phyloP scores from a whole-genome alignment of 2,329 filamentous ascomycete genomes.

The Pyrenophora seminiperda region DNA sequence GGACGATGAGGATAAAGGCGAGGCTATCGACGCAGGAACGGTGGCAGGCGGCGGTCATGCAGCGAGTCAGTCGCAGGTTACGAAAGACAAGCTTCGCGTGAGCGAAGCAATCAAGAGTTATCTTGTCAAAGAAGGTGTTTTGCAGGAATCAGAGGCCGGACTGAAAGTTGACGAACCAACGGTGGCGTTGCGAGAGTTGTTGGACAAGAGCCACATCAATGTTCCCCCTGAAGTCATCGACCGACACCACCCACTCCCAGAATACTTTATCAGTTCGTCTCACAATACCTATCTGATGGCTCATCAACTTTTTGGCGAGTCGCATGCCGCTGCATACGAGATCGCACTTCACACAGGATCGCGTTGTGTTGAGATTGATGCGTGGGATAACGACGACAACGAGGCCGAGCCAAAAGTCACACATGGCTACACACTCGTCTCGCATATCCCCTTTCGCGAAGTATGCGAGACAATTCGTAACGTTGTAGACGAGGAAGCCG shows the following conservation, averaged over 20 bases:
- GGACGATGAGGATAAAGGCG: constrained; percentile 60
- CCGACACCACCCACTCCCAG: constrained; percentile 64
- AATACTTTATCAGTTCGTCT: constrained; percentile 74
- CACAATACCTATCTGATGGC: constrained; percentile 76
- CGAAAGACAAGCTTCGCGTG: constrained; percentile 62
- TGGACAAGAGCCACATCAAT: constrained; percentile 63
- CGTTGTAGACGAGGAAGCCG: constrained; percentile 64
- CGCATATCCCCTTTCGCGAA: constrained; percentile 66
- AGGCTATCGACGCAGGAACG: constrained; percentile 55
- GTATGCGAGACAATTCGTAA: constrained; percentile 70
- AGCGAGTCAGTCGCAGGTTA: constrained; percentile 55
- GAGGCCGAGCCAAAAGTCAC: constrained; percentile 70
- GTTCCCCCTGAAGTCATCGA: constrained; percentile 63
- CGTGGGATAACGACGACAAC: constrained; percentile 69
- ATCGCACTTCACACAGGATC: constrained; percentile 66
- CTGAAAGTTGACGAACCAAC: constrained; percentile 54
- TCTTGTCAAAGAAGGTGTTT: constrained; percentile 58
- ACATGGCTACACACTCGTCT: constrained; percentile 71
- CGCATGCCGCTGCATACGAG: constrained; percentile 67
- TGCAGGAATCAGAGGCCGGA: constrained; percentile 56
- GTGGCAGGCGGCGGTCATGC: constrained; percentile 66
- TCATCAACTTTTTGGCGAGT: constrained; percentile 70
- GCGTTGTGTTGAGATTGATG: constrained; percentile 74
- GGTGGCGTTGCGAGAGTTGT: constrained; percentile 55
- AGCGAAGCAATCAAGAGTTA: constrained; percentile 64